Base-by-base conservation (phyloP, 495 filamentous ascomycete genomes). In the Lepidopterella palustris region DNA sequence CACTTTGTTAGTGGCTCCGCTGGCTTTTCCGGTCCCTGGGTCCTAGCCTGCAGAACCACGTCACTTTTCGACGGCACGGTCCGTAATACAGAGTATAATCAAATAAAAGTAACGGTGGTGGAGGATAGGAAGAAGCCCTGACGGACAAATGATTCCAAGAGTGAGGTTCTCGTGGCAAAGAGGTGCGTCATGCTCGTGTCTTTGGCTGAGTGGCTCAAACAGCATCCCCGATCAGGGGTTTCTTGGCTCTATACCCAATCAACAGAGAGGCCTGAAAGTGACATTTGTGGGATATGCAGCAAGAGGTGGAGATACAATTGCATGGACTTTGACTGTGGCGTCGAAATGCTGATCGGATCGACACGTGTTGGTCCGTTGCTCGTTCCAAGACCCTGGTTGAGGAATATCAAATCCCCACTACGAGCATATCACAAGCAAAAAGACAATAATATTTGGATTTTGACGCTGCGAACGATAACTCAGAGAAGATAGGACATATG, bases 291-390 rank as follows among this genome's bases (percentile, higher is more conserved):
- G 18, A 42, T 42, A 13, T 42, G 13, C 18, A 13, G 35, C 35
- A 13, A 18, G 13, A 42, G 35, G 10, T 13, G 18, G n/a, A 42
- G 35, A 42, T 42, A 42, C 13, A 11, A 42, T 42, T 18, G 35
- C 35, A 42, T 42, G 35, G 9, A 42, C 35, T 11, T 4, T 4
- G n/a, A n/a, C 18, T 18, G 13, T 42, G 35, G 35, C 35, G 35
- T 42, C 18, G 35, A 42, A 18, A 42, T 42, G 35, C 9, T 42
- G 35, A 13, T 3, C 18, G 18, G 35, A 42, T 42, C 47, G 47
- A 50, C 47, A 50, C 47, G 47, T 50, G 47, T 50, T 25, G 47
- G 20, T 18, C 24, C 47, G 47, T 50, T 18, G 15, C 18, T 50
- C 47, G 47, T 15, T 8, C 25, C n/a, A 13, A 11, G 20, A 15